These are phyloP conservation scores for Sphaerostilbella broomeana DNA, from an alignment of 2,329 filamentous ascomycete genomes.

Conservation along the genomic window DNA sequence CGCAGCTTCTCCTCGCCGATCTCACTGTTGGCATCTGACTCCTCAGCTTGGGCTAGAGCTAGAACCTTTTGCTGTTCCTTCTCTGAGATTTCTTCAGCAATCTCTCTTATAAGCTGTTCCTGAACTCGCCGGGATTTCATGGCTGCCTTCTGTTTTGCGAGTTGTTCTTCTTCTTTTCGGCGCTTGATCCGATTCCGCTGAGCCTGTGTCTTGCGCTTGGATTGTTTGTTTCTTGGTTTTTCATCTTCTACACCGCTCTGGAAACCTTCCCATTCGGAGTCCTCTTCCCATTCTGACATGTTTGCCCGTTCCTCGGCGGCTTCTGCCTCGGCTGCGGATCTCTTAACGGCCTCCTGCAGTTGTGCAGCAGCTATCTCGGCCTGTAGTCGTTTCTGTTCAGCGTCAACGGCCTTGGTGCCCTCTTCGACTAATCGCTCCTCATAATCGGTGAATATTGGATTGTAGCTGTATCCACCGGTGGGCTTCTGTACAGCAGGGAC, in stretches of 20 bases:
- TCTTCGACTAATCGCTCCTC: constrained; percentile 67
- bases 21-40: constrained; percentile 45
- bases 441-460: constrained; percentile 83
- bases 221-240: constrained; percentile 58
- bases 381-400: constrained; percentile 66
- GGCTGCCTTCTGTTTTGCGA: constrained; percentile 66
- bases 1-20: constrained; percentile 59
- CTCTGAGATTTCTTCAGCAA: constrained; percentile 56
- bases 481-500: constrained; percentile 75
- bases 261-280: constrained; percentile 85
- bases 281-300: constrained; percentile 70
- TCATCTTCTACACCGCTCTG: constrained; percentile 72
- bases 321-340: constrained; percentile 67
- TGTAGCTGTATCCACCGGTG: constrained; percentile 82
- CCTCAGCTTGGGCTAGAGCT: constrained; percentile 34
- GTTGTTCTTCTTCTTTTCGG: constrained; percentile 78
- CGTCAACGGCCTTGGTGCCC: constrained; percentile 70
- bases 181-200: constrained; percentile 85
- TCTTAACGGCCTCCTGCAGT: constrained; percentile 59
- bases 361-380: constrained; percentile 61
- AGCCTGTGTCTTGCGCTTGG: constrained; percentile 75
- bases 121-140: constrained; percentile 69
- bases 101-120: constrained; percentile 61
- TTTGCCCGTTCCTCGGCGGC: constrained; percentile 62
- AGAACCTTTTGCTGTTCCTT: constrained; percentile 46